Conservation (phyloP, 2,329 filamentous ascomycete genomes). For the Neofusicoccum cordaticola region DNA sequence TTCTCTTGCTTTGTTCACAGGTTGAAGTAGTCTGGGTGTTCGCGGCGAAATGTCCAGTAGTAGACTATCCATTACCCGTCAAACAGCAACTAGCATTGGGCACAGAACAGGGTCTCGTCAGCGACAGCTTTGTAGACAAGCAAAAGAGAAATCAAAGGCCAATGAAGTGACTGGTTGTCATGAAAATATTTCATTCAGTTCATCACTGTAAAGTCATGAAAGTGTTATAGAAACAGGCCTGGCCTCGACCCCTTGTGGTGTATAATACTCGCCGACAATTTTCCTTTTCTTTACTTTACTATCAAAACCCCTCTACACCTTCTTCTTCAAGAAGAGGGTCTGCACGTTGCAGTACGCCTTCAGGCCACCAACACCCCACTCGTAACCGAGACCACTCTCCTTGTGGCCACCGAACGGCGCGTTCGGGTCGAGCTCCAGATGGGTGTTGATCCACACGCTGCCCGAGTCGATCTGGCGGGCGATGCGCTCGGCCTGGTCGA, state of each 20-base stretch:
- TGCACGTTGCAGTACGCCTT: conserved; percentile 56
- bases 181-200: not conserved
- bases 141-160: too few species aligned
- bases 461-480: conserved; percentile 48
- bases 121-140: too few species aligned
- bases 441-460: conserved; percentile 53
- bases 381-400: conserved; percentile 59
- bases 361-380: conserved; percentile 59
- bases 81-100: too few species aligned
- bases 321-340: conserved; percentile 17
- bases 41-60: too few species aligned
- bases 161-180: not conserved
- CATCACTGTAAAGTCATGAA: not conserved
- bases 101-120: too few species aligned
- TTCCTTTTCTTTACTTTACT: not conserved
- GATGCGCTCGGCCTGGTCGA: conserved; percentile 45
- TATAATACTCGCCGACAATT: not conserved
- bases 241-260: not conserved
- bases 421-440: conserved; percentile 29
- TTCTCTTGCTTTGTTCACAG: too few species aligned
- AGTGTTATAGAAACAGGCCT: not conserved
- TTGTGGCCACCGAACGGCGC: conserved; percentile 63
- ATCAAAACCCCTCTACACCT: not conserved
- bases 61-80: too few species aligned
- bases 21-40: too few species aligned